A percentile compares a stretch with the other conserved stretches of the same genome.
Evolutionary conservation across 495 filamentous ascomycete species (phyloP).

Genomic region (Aspergillus asperescens): DNA sequence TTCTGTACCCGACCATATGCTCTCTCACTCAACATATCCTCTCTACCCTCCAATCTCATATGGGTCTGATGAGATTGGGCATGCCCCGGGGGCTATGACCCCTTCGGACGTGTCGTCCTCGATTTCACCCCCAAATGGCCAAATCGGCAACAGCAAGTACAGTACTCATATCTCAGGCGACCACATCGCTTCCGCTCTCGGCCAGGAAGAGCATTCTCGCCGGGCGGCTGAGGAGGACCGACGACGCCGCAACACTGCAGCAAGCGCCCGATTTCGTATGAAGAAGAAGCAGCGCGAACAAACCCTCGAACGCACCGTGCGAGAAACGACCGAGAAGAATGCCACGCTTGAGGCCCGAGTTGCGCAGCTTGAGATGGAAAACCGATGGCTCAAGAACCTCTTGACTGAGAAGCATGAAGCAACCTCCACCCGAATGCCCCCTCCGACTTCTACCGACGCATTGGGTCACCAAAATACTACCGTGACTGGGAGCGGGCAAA

Average conservation of each 20-base stretch:
- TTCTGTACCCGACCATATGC: constrained; percentile 40
- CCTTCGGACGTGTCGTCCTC: constrained; percentile 46
- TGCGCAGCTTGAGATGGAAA: constrained; percentile 85
- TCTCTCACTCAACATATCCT: constrained; percentile 41
- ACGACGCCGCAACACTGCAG: constrained; percentile 91
- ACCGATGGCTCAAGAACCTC: constrained; percentile 92
- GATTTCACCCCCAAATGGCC: constrained; percentile 45
- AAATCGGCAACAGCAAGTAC: constrained; percentile 45
- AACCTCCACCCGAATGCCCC: constrained; percentile 23
- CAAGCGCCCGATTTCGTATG: constrained; percentile 87
- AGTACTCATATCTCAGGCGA: constrained; percentile 42
- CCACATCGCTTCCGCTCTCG: constrained; percentile 37
- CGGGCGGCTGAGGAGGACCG: constrained; percentile 94
- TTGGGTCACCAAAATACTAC: constrained; percentile 23
- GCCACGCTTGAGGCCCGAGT: constrained; percentile 72
- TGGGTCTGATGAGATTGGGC: constrained; percentile 38
- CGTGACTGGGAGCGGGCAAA: constrained; percentile 29
- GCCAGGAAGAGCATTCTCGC: constrained; percentile 51
- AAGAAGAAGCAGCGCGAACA: constrained; percentile 99
- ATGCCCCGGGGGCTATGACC: constrained; percentile 35
- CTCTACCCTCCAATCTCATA: constrained; percentile 45
- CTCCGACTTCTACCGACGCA: constrained; percentile 27
- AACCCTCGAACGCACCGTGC: constrained; percentile 80
- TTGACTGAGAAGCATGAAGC: constrained; percentile 82
- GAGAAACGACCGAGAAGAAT: constrained; percentile 87